Percentiles rank a stretch among this genome's conserved stretches.
Evolutionary conservation across 768 basidiomycete genomes (phyloP).

Genomic region (Sarcomyxa edulis): DNA sequence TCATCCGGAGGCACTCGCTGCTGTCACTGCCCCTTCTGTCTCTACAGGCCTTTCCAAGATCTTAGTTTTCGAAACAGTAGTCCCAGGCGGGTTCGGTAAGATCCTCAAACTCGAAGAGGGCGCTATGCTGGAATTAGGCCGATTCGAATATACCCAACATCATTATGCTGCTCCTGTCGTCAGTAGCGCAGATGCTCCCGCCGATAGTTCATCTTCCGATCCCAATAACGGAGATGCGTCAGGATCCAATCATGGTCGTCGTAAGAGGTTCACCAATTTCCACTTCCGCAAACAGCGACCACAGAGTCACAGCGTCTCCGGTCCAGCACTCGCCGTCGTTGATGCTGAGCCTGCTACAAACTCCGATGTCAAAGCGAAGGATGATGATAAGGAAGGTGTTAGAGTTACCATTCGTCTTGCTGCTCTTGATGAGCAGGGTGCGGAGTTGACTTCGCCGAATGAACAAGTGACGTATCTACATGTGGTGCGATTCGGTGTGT

Average conservation of each 20-base stretch:
- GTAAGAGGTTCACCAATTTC: constrained; percentile 54
- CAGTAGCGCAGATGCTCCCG: constrained; percentile 12
- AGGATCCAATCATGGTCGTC: constrained; percentile 6
- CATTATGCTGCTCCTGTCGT: not conserved
- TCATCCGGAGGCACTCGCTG: constrained; percentile 47
- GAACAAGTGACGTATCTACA: constrained; percentile 89
- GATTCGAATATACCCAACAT: constrained; percentile 47
- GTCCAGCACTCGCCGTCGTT: constrained; percentile 75
- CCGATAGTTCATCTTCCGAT: constrained; percentile 13
- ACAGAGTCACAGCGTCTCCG: constrained; percentile 50
- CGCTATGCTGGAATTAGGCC: constrained; percentile 73
- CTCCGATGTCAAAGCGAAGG: constrained; percentile 39
- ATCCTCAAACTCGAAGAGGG: constrained; percentile 71
- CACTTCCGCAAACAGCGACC: constrained; percentile 55
- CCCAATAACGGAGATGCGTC: not conserved
- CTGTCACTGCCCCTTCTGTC: constrained; percentile 18
- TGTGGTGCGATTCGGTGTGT: constrained; percentile 63
- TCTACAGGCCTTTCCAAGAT: constrained; percentile 35
- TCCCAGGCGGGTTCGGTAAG: constrained; percentile 82
- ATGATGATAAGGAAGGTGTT: constrained; percentile 58
- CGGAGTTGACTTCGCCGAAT: constrained; percentile 63
- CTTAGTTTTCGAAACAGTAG: constrained; percentile 57
- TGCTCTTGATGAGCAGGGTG: constrained; percentile 74
- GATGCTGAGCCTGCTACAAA: constrained; percentile 57
- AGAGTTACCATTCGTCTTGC: constrained; percentile 75